Conservation (phyloP, 176 grass and related monocot species). For the Microstegium vimineum region DNA sequence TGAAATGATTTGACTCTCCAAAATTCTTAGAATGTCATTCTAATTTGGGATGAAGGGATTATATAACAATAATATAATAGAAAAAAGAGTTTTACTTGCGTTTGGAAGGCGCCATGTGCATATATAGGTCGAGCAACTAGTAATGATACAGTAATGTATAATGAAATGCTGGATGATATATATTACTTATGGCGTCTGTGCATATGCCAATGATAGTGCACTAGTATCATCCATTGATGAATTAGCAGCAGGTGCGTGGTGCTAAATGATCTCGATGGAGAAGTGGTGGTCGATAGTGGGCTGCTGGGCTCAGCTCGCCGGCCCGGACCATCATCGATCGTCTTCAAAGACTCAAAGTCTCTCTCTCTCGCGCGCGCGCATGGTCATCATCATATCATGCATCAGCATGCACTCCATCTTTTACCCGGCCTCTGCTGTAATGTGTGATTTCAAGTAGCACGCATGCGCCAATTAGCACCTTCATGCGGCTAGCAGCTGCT, state of each 20-base stretch:
- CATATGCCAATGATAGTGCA: conserved; percentile 8
- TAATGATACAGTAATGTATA: no score
- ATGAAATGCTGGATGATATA: no score
- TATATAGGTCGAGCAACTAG: no score
- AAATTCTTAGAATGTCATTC: no score
- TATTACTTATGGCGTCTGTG: background rate
- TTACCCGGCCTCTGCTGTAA: background rate
- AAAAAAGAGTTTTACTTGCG: no score
- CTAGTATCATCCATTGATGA: background rate
- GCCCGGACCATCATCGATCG: background rate
- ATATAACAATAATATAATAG: no score
- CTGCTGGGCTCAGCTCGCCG: background rate
- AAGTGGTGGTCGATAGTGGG: no score
- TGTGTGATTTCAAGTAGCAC: background rate
- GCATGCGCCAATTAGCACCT: background rate
- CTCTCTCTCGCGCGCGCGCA: background rate
- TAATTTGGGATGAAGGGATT: no score
- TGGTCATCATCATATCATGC: background rate
- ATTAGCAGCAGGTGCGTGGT: background rate
- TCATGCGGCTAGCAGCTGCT: background rate
- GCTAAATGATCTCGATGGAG: conserved; percentile 1
- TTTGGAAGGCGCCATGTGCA: no score
- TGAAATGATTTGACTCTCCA: no score
- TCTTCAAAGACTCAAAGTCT: background rate
- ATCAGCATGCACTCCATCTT: background rate